Conservation (phyloP, 225 moss, liverwort and hornwort species). For the Bryum argenteum region DNA sequence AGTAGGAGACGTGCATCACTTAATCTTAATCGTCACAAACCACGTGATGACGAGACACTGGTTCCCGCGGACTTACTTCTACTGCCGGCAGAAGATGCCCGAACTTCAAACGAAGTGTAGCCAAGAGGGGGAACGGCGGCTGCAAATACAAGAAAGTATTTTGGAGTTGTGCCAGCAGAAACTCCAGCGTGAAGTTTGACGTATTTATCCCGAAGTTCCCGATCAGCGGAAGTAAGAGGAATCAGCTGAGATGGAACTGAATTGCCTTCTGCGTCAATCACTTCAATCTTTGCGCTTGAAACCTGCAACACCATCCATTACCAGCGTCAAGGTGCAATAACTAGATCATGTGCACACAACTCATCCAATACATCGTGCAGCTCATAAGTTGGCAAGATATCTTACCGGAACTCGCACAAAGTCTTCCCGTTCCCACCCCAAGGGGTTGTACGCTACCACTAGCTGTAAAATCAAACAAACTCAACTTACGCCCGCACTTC, state of each 20-base stretch:
- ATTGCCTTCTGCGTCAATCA: constrained; percentile 70
- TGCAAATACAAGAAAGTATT: constrained; percentile 71
- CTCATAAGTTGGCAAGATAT: not conserved
- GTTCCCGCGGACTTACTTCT: constrained; percentile 40
- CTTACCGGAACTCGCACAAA: constrained; percentile 86
- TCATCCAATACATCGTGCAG: not conserved
- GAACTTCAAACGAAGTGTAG: constrained; percentile 74
- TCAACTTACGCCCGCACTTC: not conserved
- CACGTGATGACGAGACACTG: not conserved
- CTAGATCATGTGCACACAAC: constrained; percentile 9
- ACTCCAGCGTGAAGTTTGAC: constrained; percentile 61
- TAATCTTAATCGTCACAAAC: not conserved
- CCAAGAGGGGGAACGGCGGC: constrained; percentile 88
- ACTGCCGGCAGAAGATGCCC: constrained; percentile 40
- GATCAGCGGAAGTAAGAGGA: constrained; percentile 65
- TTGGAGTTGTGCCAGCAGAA: constrained; percentile 42
- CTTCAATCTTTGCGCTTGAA: constrained; percentile 68
- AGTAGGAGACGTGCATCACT: not conserved
- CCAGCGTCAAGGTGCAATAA: constrained; percentile 22
- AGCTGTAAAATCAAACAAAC: constrained; percentile 53
- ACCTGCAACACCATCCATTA: constrained; percentile 50
- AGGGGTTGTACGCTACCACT: constrained; percentile 88
- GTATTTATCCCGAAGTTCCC: constrained; percentile 61
- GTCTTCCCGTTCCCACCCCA: constrained; percentile 82
- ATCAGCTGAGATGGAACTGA: constrained; percentile 78